Evolutionary conservation across 2,329 filamentous ascomycete species (phyloP), one percentile per base, ranked within the genome.

Genomic region (Beauveria varroae): DNA sequence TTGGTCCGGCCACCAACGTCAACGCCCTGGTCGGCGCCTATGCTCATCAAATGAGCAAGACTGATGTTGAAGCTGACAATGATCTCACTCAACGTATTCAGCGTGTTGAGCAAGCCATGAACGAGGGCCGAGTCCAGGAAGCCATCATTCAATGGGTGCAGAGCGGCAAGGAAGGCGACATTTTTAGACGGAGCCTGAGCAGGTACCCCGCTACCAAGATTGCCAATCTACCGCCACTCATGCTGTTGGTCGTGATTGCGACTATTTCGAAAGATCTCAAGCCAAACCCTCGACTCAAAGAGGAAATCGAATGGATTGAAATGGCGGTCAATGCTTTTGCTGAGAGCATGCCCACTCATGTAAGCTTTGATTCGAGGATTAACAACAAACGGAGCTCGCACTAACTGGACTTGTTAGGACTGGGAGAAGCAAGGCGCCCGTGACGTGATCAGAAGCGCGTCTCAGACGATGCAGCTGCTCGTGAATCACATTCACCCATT

Each of bases 101-200:
- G 20, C 75, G 79, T 26, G 86, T 93, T 62, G 84, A 86, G 55
- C 74, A 78, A 54, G 75, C 86, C 49, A 85, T 95, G 74, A 78
- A 81, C 41, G 79, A 82, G 34, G 83, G 83, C 24, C 81, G 83
- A 41, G 81, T 82, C 61, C 86, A 89, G 68, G 81, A 83, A 58
- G 86, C 84, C 47, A 80, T 87, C 70, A 80, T 88, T 61, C 81
- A 82, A 63, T 89, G 86, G 86, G 81, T 89, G 61, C 86, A 89
- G 72, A 81, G 81, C 65, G 81, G 80, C 18, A 79, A 82, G 40
- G 81, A 86, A 69, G 80, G 86, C 62, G 82, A 86, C 63, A 81
- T 89, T 57, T 89, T 88, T 71, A 78, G 81, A 37, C 73, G 72
- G 37, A 75, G 74, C 63, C 67, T 78, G 12, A 72, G 73, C 63